These are phyloP conservation scores for Populus davidiana DNA, from an alignment of 345 rosid species.

Conservation along the genomic window DNA sequence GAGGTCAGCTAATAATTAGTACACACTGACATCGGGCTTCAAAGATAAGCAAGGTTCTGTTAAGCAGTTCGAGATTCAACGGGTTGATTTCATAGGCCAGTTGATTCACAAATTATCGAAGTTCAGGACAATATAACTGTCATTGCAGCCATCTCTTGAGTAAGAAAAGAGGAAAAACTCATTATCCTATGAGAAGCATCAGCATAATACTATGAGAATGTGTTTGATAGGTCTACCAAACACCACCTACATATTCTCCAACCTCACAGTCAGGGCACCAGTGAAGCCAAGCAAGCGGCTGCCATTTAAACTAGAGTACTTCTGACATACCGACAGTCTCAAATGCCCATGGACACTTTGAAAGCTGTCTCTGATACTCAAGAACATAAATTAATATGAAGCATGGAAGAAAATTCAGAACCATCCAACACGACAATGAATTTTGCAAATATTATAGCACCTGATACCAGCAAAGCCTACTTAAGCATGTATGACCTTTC, in stretches of 20 bases:
- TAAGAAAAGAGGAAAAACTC: not conserved
- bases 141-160: not conserved
- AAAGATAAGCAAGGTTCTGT: not conserved
- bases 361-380: slow-evolving; percentile 1
- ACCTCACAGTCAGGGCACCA: not conserved
- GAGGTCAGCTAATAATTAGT: not conserved
- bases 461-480: not conserved
- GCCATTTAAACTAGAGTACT: not conserved
- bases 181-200: not conserved
- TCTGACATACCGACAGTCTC: not conserved
- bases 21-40: not conserved
- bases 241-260: too few species aligned
- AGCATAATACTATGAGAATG: not conserved
- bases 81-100: not conserved
- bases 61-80: not conserved
- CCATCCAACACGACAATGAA: too few species aligned
- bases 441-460: not conserved
- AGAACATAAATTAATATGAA: not conserved
- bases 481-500: not conserved
- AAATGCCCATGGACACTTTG: not conserved
- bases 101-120: not conserved
- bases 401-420: not conserved
- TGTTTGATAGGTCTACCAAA: not conserved
- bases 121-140: not conserved
- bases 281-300: not conserved